Evolutionary conservation across 2,329 filamentous ascomycete genomes (phyloP).

Genomic region (Apiospora koreana): DNA sequence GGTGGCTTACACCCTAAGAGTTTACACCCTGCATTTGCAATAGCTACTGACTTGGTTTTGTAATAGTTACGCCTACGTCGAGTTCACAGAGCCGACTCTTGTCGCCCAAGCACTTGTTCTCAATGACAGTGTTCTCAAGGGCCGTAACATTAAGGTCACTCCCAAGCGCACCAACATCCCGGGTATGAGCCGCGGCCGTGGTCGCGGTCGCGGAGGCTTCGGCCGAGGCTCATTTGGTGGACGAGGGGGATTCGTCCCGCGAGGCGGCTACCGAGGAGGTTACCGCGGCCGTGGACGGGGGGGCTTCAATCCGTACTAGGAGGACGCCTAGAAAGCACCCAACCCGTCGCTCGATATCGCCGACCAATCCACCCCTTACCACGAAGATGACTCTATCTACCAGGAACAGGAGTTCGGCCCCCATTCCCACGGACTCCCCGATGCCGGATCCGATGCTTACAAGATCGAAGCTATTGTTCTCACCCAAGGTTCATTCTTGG

Average conservation of each 20-base stretch:
- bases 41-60: background rate
- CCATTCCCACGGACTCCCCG: too few relatives aligned
- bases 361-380: background rate
- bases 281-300: constrained; percentile 57
- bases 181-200: constrained; percentile 83
- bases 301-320: constrained; percentile 66
- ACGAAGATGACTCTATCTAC: background rate
- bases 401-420: background rate
- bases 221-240: constrained; percentile 55
- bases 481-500: background rate
- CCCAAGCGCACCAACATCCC: constrained; percentile 97
- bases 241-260: constrained; percentile 48
- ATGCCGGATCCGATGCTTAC: too few relatives aligned
- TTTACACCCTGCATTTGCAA: background rate
- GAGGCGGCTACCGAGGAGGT: constrained; percentile 62
- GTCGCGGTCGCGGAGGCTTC: constrained; percentile 41
- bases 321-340: constrained; percentile 14
- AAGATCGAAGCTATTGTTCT: background rate
- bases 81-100: constrained; percentile 91
- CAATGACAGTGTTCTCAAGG: constrained; percentile 95
- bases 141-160: constrained; percentile 89
- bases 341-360: background rate
- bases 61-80: constrained; percentile 92
- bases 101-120: constrained; percentile 92
- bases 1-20: constrained; percentile 31